Evolutionary conservation across 371 early-diverging fungal species (phyloP).

Genomic region (Enterocytospora artemiae): DNA sequence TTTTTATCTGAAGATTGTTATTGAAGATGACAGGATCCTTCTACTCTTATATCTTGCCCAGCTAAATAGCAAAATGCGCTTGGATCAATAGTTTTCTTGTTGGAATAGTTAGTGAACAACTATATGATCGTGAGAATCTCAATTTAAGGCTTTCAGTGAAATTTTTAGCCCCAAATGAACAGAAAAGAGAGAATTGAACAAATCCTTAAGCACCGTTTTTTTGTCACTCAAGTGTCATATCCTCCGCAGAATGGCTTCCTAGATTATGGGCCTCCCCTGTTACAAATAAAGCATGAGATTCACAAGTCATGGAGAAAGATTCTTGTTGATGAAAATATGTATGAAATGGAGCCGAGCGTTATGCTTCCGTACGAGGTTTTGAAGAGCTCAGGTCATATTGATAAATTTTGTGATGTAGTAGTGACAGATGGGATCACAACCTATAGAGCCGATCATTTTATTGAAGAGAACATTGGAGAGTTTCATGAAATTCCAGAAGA

Average conservation of each 20-base stretch:
- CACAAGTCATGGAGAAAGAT: slow-evolving; percentile 78
- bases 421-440: slow-evolving; percentile 76
- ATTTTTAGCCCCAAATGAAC: slow-evolving; percentile 13
- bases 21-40: neutral
- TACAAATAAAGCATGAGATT: slow-evolving; percentile 84
- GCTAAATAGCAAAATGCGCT: neutral
- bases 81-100: too few relatives aligned
- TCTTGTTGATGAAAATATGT: slow-evolving; percentile 96
- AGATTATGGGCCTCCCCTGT: slow-evolving; percentile 92
- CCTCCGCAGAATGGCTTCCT: slow-evolving; percentile 69
- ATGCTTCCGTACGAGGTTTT: slow-evolving; percentile 89
- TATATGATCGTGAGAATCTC: too few relatives aligned
- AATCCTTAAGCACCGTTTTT: slow-evolving; percentile 50
- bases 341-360: slow-evolving; percentile 90
- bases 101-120: too few relatives aligned
- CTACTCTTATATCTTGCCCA: neutral
- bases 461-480: slow-evolving; percentile 54
- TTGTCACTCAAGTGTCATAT: slow-evolving; percentile 49
- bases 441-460: slow-evolving; percentile 92
- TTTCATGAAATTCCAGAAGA: neutral
- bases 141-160: slow-evolving; percentile 6
- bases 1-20: neutral
- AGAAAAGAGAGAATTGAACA: slow-evolving; percentile 43
- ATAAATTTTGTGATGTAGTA: slow-evolving; percentile 95
- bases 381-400: slow-evolving; percentile 97